These are phyloP conservation scores for Tolypocladium ophioglossoides DNA, from an alignment of 2,329 filamentous ascomycete genomes.

Conservation along the genomic window DNA sequence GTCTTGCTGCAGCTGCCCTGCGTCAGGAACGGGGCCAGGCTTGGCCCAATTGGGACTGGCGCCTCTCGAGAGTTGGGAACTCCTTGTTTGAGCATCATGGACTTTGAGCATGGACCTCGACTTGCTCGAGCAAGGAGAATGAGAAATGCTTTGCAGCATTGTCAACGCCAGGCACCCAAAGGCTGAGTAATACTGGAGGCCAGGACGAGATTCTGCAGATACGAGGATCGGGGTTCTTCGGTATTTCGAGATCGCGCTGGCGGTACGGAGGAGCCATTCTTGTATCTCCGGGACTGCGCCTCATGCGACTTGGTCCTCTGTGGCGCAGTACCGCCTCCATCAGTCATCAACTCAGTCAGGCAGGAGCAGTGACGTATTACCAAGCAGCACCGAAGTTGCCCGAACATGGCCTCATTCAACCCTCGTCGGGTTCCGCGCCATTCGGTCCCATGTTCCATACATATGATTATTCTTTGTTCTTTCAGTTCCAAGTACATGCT, in stretches of 20 bases:
- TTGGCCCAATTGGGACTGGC: constrained; percentile 2
- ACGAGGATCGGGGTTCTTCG: not conserved
- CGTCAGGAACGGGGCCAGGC: not conserved
- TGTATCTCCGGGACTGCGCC: not conserved
- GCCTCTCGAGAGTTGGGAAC: not conserved
- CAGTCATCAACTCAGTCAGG: not conserved
- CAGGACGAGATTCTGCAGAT: too few species aligned
- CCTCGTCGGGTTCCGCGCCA: not conserved
- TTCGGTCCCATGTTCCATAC: not conserved
- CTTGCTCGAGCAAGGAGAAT: not conserved
- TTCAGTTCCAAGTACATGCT: not conserved
- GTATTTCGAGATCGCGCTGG: not conserved
- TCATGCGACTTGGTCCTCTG: not conserved
- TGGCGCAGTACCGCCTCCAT: not conserved
- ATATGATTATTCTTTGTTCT: not conserved
- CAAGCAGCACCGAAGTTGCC: constrained; percentile 25
- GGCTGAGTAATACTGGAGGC: not conserved
- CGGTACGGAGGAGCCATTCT: not conserved
- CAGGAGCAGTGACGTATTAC: constrained; percentile 25
- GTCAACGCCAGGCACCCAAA: not conserved
- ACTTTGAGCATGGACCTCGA: not conserved
- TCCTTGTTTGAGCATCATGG: not conserved
- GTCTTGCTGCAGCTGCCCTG: not conserved
- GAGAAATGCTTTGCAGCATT: not conserved
- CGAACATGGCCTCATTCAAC: constrained; percentile 7